These are phyloP conservation scores for Neostapfia colusana DNA, from an alignment of 176 grass and related monocot species.

Conservation along the genomic window DNA sequence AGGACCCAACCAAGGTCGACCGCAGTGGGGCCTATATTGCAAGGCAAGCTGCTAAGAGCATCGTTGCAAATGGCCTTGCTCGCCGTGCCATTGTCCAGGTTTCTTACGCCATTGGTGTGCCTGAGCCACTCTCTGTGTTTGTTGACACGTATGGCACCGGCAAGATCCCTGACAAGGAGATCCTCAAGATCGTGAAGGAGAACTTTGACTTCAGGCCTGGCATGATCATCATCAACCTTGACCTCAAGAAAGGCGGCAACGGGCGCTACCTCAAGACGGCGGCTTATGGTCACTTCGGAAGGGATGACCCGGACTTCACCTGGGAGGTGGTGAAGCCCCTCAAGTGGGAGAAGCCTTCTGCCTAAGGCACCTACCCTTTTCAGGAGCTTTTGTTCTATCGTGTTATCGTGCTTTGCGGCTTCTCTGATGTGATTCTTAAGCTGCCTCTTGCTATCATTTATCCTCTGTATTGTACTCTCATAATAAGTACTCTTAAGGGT, in stretches of 20 bases:
- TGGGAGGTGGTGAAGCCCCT: conserved; percentile 59
- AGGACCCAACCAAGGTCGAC: conserved; percentile 63
- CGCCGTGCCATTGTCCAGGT: conserved; percentile 50
- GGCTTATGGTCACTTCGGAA: conserved; percentile 50
- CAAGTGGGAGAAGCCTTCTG: conserved; percentile 54
- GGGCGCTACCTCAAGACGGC: conserved; percentile 55
- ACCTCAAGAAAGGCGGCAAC: conserved; percentile 53
- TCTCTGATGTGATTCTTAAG: conserved; percentile 33
- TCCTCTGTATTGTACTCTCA: conserved; percentile 31
- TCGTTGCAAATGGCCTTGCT: conserved; percentile 47
- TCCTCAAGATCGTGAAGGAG: conserved; percentile 57
- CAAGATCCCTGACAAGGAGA: conserved; percentile 45
- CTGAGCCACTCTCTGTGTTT: conserved; percentile 46
- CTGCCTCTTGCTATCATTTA: conserved; percentile 33
- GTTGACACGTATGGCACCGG: conserved; percentile 46
- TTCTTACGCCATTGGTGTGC: conserved; percentile 51
- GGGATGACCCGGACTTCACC: conserved; percentile 50
- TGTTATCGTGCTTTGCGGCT: conserved; percentile 28
- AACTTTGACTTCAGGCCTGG: conserved; percentile 55
- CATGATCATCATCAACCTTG: conserved; percentile 58
- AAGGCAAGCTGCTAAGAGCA: conserved; percentile 61
- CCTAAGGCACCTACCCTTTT: conserved; percentile 26
- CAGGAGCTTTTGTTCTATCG: conserved; percentile 23
- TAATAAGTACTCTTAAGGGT: conserved; percentile 38
- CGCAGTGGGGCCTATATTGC: conserved; percentile 52